A percentile compares a stretch with the other conserved stretches of the same genome.
phyloP scores from a whole-genome alignment of 192 early-diverging fungal genomes.

The Backusella circina region DNA sequence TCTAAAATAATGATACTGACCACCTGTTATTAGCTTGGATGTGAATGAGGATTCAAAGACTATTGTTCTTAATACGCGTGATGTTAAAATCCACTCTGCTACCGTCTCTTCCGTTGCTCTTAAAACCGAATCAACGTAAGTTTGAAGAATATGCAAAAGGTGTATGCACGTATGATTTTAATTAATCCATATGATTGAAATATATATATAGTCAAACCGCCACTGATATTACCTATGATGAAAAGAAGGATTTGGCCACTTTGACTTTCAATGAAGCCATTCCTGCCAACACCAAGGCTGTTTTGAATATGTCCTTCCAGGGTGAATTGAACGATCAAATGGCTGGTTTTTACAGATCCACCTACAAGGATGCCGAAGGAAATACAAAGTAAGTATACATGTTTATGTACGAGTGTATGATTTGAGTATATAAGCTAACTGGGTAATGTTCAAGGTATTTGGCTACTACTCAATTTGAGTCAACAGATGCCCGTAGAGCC shows the following conservation, averaged over 20 bases:
- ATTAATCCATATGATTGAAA: neutral
- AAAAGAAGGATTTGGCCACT: constrained; percentile 44
- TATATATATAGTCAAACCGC: constrained; percentile 17
- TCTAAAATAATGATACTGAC: neutral
- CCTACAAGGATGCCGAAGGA: constrained; percentile 67
- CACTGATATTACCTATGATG: constrained; percentile 41
- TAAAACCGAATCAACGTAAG: constrained; percentile 55
- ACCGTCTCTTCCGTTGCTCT: constrained; percentile 36
- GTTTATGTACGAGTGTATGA: neutral
- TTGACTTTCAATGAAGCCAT: constrained; percentile 60
- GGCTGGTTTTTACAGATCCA: constrained; percentile 92
- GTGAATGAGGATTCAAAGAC: constrained; percentile 58
- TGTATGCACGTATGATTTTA: neutral
- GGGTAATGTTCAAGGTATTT: constrained; percentile 44
- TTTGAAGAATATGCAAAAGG: neutral
- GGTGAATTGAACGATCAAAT: constrained; percentile 84
- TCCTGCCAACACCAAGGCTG: constrained; percentile 50
- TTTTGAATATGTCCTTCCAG: constrained; percentile 58
- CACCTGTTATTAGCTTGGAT: constrained; percentile 37
- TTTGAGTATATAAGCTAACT: constrained; percentile 24
- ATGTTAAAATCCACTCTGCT: constrained; percentile 62
- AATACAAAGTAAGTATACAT: constrained; percentile 16
- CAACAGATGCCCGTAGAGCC: constrained; percentile 84
- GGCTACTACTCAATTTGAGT: constrained; percentile 90
- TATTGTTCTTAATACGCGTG: constrained; percentile 65